Evolutionary conservation across 768 basidiomycete species (phyloP), one percentile per base, ranked within the genome.

Genomic region (Amanita exitialis): DNA sequence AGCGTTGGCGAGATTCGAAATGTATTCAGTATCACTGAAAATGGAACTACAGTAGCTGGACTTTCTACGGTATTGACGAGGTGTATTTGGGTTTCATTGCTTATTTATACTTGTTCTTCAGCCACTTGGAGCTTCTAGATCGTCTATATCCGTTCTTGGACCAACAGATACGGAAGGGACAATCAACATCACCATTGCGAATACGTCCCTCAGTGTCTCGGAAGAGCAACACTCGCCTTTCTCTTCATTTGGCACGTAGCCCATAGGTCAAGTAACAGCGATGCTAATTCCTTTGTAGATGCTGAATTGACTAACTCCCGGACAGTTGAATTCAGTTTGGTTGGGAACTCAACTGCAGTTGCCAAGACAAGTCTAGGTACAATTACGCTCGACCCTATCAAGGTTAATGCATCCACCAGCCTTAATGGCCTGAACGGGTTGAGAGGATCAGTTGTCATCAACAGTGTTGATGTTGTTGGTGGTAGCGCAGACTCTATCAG

Each of bases 331-430:
- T 86, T 87, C 64, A 67, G 69, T 36, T 70, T 87, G 34, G 65
- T 79, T 41, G 84, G 84, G 30, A 69, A 73, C 54, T 79, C 83
- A 48, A 69, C 70, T 16, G 77, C 85, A 3, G 63, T 83, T 7
- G 78, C 83, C 18, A 80, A 73, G 54, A 73, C 73, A 59, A 77
- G 74, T 59, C 70, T 86, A 48, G 85, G 85, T 35, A 69, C 76
- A 56, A 77, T 88, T 51, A 79, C 76, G n/a, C 71, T 88, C 6
- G 75, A 83, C 60, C 74, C 81, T 4, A 86, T 88, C 62, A 77
- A 77, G 51, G 82, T 88, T 61, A 78, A 86, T 55, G 84, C 86
- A 2, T 70, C 81, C 6, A 79, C 82, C 4, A 70, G 67, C 13
- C 64, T 88, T 44, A 65, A 69, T 18, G 86, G 86, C 28, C 62